phyloP scores from a whole-genome alignment of 2,329 filamentous ascomycete genomes.

The Penicillium capsulatum region DNA sequence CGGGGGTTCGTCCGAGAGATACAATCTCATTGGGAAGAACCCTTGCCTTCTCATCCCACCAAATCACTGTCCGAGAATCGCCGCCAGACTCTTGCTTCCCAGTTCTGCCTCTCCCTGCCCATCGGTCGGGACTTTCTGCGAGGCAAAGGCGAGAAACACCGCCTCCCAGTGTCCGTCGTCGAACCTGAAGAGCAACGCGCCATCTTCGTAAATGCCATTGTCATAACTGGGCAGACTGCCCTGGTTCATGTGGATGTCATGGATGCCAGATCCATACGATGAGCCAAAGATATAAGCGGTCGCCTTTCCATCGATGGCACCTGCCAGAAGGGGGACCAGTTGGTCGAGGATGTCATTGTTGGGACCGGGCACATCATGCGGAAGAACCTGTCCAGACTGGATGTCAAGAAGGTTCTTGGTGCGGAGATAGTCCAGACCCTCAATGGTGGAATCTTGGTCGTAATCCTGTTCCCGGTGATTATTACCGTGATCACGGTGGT shows the following conservation, averaged over 20 bases:
- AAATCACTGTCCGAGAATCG: constrained; percentile 9
- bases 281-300: constrained; percentile 39
- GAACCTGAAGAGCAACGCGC: constrained; percentile 35
- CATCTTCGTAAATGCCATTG: constrained; percentile 38
- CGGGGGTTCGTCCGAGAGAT: too few relatives aligned
- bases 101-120: constrained; percentile 17
- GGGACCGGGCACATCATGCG: constrained; percentile 11
- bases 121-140: constrained; percentile 36
- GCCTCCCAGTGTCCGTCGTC: constrained; percentile 38
- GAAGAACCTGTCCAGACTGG: constrained; percentile 28
- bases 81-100: constrained; percentile 16
- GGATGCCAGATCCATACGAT: constrained; percentile 35
- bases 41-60: too few relatives aligned
- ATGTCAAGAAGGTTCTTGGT: constrained; percentile 17
- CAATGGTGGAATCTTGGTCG: constrained; percentile 18
- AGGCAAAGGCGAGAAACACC: constrained; percentile 40
- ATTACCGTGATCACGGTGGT: constrained; percentile 15
- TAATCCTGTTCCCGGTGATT: too few relatives aligned
- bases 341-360: constrained; percentile 39
- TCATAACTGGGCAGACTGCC: constrained; percentile 31
- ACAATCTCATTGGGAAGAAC: too few relatives aligned
- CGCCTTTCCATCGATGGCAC: constrained; percentile 34
- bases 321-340: constrained; percentile 33
- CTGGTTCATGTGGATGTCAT: constrained; percentile 44
- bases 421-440: constrained; percentile 17